Conservation (phyloP, 208 protist species). For the Trypanosoma theileri region DNA sequence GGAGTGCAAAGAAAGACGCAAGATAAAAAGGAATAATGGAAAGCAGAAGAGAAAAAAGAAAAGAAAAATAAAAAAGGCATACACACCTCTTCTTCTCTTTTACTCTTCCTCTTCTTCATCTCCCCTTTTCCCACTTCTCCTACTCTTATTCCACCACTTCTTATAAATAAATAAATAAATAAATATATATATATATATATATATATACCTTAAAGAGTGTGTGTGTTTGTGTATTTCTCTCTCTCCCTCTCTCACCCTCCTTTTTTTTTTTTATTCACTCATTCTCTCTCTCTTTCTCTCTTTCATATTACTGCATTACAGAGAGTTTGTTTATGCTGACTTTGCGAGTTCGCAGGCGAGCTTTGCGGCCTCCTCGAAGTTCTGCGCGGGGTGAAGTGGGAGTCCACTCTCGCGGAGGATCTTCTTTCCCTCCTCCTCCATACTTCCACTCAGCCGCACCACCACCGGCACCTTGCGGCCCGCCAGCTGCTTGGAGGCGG, state of each 20-base stretch:
- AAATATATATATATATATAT: conserved; percentile 21
- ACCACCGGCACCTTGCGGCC: conserved; percentile 93
- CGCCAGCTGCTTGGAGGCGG: conserved; percentile 84
- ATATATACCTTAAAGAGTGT: conserved; percentile 10
- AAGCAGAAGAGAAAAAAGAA: conserved; percentile 12
- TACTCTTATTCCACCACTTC: conserved; percentile 6
- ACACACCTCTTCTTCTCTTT: background rate
- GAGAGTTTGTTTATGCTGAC: too few species aligned
- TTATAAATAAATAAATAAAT: conserved; percentile 9
- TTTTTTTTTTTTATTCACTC: conserved; percentile 5
- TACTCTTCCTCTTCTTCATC: background rate
- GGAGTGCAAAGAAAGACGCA: too few species aligned
- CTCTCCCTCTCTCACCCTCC: background rate
- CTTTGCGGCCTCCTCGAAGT: conserved; percentile 86
- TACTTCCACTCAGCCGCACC: conserved; percentile 94
- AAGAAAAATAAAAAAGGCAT: conserved; percentile 9
- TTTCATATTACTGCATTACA: too few species aligned
- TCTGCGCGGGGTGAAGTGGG: conserved; percentile 69
- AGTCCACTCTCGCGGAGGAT: conserved; percentile 92
- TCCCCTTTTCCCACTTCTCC: background rate
- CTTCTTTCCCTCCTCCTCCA: conserved; percentile 93
- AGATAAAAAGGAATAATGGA: background rate
- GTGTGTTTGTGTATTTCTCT: conserved; percentile 5
- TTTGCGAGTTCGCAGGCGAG: conserved; percentile 68
- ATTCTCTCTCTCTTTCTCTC: conserved; percentile 14